phyloP scores from a whole-genome alignment of 768 basidiomycete genomes.

The Pisolithus orientalis region DNA sequence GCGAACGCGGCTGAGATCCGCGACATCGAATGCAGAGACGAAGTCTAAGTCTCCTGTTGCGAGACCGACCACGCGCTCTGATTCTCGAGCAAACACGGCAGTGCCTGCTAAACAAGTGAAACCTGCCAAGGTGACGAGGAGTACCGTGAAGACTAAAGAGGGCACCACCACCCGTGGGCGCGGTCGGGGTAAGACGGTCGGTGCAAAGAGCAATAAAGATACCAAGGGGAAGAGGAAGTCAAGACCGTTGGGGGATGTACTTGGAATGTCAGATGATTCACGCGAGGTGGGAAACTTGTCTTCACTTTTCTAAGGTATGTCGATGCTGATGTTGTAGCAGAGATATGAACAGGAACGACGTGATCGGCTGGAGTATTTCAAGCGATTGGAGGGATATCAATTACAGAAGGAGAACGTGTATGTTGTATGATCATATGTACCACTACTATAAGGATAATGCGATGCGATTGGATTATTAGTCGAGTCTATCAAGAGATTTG shows the following conservation, averaged over 20 bases:
- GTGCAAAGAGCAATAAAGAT: constrained; percentile 1
- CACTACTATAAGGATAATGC: no score
- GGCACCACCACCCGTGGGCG: constrained; percentile 11
- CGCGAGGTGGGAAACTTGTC: constrained; percentile 18
- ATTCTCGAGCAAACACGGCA: background rate
- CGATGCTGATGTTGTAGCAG: constrained; percentile 15
- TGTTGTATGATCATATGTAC: constrained; percentile 35
- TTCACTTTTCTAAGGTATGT: background rate
- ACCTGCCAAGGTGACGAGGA: constrained; percentile 5
- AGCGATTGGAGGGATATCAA: constrained; percentile 44
- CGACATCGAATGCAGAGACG: background rate
- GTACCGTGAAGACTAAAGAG: background rate
- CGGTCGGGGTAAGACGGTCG: constrained; percentile 9
- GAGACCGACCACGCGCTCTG: background rate
- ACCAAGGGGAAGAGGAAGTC: constrained; percentile 23
- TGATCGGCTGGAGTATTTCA: constrained; percentile 49
- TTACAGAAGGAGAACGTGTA: constrained; percentile 55
- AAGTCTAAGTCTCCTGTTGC: background rate
- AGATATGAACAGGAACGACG: constrained; percentile 41
- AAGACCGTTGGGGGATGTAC: constrained; percentile 15
- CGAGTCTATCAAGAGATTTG: background rate
- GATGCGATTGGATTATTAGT: no score
- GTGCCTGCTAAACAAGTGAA: constrained; percentile 10
- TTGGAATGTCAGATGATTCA: constrained; percentile 26
- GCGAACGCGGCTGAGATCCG: constrained; percentile 9